These are phyloP conservation scores for Pichia ethanolica DNA, from an alignment of 805 yeast species.

Conservation along the genomic window DNA sequence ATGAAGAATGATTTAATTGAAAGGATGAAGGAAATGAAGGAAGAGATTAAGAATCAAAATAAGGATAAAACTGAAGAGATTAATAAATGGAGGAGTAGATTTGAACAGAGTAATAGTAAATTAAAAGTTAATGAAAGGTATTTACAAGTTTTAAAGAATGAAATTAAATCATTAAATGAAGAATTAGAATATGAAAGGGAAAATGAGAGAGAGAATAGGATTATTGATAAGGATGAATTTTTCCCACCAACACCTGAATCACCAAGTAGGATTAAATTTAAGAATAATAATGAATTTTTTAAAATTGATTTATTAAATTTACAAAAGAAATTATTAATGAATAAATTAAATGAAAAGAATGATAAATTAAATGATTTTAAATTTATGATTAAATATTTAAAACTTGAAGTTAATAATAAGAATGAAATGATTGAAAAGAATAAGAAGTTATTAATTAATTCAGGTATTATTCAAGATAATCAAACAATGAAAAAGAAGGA, in stretches of 20 bases:
- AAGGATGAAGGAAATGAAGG: constrained; percentile 19
- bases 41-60: constrained; percentile 14
- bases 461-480: constrained; percentile 6
- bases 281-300: neutral
- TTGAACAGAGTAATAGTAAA: constrained; percentile 1
- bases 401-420: constrained; percentile 17
- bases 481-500: constrained; percentile 14
- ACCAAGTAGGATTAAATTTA: constrained; percentile 9
- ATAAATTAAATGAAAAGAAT: constrained; percentile 40
- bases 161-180: constrained; percentile 1
- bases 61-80: constrained; percentile 1
- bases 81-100: constrained; percentile 1
- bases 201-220: constrained; percentile 15
- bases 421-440: constrained; percentile 8
- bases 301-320: constrained; percentile 26
- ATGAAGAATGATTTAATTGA: constrained; percentile 27
- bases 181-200: constrained; percentile 4
- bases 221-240: no score
- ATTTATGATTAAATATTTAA: constrained; percentile 28
- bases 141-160: constrained; percentile 3
- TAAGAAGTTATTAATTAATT: constrained; percentile 19
- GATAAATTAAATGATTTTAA: constrained; percentile 29
- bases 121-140: constrained; percentile 5
- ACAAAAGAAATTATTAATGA: constrained; percentile 39
- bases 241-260: constrained; percentile 21